Base-by-base conservation (phyloP, 805 yeast genomes). In the Schizosaccharomyces japonicus region DNA sequence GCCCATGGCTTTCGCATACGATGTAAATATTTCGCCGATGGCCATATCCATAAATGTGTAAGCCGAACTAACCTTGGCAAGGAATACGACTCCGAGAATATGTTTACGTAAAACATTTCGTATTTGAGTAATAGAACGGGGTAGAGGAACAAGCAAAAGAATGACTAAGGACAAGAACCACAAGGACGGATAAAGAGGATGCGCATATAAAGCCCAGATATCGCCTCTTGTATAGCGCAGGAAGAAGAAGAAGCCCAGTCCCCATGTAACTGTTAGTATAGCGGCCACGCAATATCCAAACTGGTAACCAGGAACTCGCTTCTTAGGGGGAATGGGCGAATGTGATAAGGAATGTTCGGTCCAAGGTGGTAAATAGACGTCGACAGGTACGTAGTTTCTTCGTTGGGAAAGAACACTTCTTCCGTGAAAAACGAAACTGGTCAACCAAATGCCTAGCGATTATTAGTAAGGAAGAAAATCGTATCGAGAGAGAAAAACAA, bases 1-100 rank as follows among this genome's bases (percentile, higher is more conserved):
- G 44, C 80, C 76, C 45, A 82, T 55, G 0, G 83, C 80, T 56
- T 75, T 76, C 3, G 82, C 66, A 58, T 79, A 83, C 0, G 95
- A 83, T 0, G 92, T 79, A 44, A 90, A 64, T 4, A 84, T 75
- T 63, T 87, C 98, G 5, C 94, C 74, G 11, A 85, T 59, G 44
- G 90, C 61, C 33, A 87, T 80, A 58, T 87, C 95, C 48, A 80
- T 79, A n/a, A 79, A 72, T 55, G 28, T 45, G n/a, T 29, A 27
- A 21, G 42, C 27, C 13, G 17, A 21, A 19, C 6, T 13, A 19
- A 21, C 17, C 17, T 36, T 23, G 17, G 42, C 42, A 6, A 19
- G 42, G 23, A 36, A 36, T 19, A 36, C 17, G 2, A 36, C 42
- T 17, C 42, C 27, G 13, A 36, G 17, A 19, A 36, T 36, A 23